These are phyloP conservation scores for Phytophthora kernoviae DNA, from an alignment of 352 stramenopile genomes.

Conservation along the genomic window DNA sequence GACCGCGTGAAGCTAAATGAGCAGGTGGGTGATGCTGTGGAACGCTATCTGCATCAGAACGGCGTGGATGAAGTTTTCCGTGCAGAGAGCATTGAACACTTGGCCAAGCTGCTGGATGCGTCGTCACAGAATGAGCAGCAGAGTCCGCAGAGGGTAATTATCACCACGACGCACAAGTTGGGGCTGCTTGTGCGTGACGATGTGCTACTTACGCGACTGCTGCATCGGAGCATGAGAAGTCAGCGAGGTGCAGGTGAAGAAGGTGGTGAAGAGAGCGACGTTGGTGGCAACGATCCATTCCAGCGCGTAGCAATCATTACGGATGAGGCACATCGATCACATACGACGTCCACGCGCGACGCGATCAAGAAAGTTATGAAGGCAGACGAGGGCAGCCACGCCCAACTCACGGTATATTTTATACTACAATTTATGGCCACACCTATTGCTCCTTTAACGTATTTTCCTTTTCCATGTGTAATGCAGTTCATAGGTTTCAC, in stretches of 20 bases:
- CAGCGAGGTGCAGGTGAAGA: neutral
- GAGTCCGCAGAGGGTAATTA: conserved; percentile 62
- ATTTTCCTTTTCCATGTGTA: neutral
- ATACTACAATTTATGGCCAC: neutral
- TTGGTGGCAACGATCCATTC: conserved; percentile 21
- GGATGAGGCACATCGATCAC: conserved; percentile 84
- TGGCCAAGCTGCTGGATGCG: conserved; percentile 54
- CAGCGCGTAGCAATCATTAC: conserved; percentile 81
- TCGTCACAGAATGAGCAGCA: conserved; percentile 16
- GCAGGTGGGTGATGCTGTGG: conserved; percentile 73
- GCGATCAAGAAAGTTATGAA: conserved; percentile 70
- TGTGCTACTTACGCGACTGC: conserved; percentile 66
- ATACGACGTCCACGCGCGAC: conserved; percentile 67
- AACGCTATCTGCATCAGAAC: conserved; percentile 75
- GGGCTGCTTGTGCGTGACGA: conserved; percentile 68
- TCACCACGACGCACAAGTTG: conserved; percentile 87
- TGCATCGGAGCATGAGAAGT: conserved; percentile 48
- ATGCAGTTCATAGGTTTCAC: conserved; percentile 83
- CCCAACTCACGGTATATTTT: conserved; percentile 46
- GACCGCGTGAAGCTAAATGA: conserved; percentile 87
- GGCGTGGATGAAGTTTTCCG: conserved; percentile 74
- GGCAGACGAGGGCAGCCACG: conserved; percentile 41
- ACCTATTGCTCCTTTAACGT: neutral
- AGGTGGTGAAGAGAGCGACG: neutral
- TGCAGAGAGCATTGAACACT: conserved; percentile 74